A percentile compares a stretch with the other conserved stretches of the same genome.
phyloP scores from a whole-genome alignment of 2,329 filamentous ascomycete species.

The Cordyceps cateniannulata region DNA sequence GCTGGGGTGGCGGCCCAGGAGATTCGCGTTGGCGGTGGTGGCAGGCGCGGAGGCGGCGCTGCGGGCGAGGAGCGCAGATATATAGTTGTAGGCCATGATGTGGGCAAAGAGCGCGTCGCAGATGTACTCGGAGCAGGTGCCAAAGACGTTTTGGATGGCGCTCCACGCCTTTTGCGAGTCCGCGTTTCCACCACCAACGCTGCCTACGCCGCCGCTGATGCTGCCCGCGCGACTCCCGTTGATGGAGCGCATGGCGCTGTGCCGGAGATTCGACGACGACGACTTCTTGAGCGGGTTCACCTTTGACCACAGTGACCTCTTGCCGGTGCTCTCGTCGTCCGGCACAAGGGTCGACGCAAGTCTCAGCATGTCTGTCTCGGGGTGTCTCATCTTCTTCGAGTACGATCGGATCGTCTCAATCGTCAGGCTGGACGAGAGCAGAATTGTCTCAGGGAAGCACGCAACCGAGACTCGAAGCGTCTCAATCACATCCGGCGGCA shows the following conservation, averaged over 20 bases:
- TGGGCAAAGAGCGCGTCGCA: constrained; percentile 55
- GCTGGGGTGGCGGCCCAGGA: constrained; percentile 8
- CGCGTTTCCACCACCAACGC: not conserved
- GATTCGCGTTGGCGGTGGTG: constrained; percentile 1
- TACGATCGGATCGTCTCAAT: constrained; percentile 53
- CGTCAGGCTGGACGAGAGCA: constrained; percentile 47
- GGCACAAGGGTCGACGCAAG: constrained; percentile 11
- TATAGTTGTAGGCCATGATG: constrained; percentile 53
- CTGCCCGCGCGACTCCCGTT: constrained; percentile 12
- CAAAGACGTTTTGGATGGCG: constrained; percentile 46
- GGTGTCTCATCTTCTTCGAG: constrained; percentile 46
- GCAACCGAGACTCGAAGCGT: constrained; percentile 46
- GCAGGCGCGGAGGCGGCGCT: constrained; percentile 9
- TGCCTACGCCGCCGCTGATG: not conserved
- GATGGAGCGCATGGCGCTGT: not conserved
- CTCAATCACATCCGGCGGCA: constrained; percentile 48
- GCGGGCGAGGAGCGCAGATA: constrained; percentile 28
- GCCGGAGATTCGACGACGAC: constrained; percentile 11
- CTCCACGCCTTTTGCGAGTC: constrained; percentile 32
- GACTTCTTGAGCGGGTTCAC: constrained; percentile 26
- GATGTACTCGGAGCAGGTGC: constrained; percentile 44
- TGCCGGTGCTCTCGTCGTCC: constrained; percentile 9
- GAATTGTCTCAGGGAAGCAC: constrained; percentile 55
- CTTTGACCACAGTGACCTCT: constrained; percentile 31
- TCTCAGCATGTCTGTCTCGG: constrained; percentile 20